Evolutionary conservation across 1,139 yeast species (phyloP), one percentile per base, ranked within the genome.

Genomic region (Meyerozyma guilliermondii): DNA sequence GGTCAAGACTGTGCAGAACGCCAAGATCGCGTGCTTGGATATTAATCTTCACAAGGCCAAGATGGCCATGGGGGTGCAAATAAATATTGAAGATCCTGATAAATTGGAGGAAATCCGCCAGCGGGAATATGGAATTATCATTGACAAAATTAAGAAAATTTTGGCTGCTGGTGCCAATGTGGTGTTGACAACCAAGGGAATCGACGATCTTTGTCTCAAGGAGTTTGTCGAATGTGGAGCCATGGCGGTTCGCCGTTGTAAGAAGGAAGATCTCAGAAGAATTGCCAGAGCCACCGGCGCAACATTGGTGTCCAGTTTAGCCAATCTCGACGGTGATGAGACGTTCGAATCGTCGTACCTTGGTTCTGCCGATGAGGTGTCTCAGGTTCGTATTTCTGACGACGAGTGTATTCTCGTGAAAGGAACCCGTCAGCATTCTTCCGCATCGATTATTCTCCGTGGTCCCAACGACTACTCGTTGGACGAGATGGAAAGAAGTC

Each of bases 281-380:
- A 92, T 94, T 55, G 98, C 98, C 9, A 81, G 96, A 59, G 98
- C 98, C 34, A 88, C 98, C 4, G 99, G 99, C 46, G 99, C 97
- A 35, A 87, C 96, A 4, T 71, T 94, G 57, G 78, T 94, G 40
- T 75, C 87, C 47, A 85, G 87, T 49, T 80, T 94, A 78, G 84
- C 96, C 45, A 92, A 94, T 60, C 76, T 94, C 64, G 98, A 92
- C 63, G 98, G 99, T 55, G 98, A 94, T 44, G 99, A 94, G 66
- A 88, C 94, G 30, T 94, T 91, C 60, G 99, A 94, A 66, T 52
- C 89, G 4, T 76, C 87, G 40, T 86, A 83, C 62, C 73, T 94
- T 54, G 99, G 99, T 47, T 68, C 76, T 44, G 98, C 98, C 42
- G 96, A 87, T 50, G 95, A 87, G 64, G 98, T 92, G 46, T 80